Evolutionary conservation across 2,329 filamentous ascomycete genomes (phyloP), one percentile per base, ranked within the genome.

Genomic region (Sarocladiaceae sp.): DNA sequence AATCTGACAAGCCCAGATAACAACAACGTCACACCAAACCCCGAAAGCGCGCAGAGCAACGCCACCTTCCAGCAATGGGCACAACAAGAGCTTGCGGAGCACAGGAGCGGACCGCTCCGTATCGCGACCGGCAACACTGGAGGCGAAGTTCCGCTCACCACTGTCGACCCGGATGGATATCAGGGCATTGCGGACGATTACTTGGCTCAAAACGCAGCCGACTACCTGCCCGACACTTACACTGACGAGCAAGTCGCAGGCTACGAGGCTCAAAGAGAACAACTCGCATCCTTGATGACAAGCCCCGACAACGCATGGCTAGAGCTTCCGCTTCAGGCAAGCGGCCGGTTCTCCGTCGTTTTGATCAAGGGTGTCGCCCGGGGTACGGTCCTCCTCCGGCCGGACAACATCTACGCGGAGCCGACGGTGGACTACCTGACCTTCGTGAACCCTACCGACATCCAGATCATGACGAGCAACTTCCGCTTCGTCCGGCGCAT

Each of bases 361-460:
- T 42, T 54, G 20, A 56, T 55, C 54, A 56, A 57, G 51, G 40
- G 29, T 4, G 44, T 56, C 18, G 49, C 50, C 18, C 52, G 56
- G 2, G 79, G 79, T n/a, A 75, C 71, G 1, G 76, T 82, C 10
- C 70, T 62, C 1, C 71, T 82, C 7, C 68, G 67, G 33, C 79
- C 77, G 1, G 64, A 71, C 0, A 71, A 81, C 58, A 78, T 78
- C 0, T 73, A 74, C 18, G 78, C 79, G 40, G 68, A 73, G 13
- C 79, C 79, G 0, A 60, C 73, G 13, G 79, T 80, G 53, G 64
- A 69, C 51, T 77, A 77, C 64, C 71, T 73, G 56, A 76, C 70
- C 56, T 75, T 62, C 72, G 62, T 66, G 44, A 65, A 67, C 3
- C 74, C 74, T 33, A 63, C 68, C 12, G 76, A 80, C 54, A 61